These are phyloP conservation scores for Cadophora gregata DNA, from an alignment of 2,329 filamentous ascomycete genomes.

Conservation along the genomic window DNA sequence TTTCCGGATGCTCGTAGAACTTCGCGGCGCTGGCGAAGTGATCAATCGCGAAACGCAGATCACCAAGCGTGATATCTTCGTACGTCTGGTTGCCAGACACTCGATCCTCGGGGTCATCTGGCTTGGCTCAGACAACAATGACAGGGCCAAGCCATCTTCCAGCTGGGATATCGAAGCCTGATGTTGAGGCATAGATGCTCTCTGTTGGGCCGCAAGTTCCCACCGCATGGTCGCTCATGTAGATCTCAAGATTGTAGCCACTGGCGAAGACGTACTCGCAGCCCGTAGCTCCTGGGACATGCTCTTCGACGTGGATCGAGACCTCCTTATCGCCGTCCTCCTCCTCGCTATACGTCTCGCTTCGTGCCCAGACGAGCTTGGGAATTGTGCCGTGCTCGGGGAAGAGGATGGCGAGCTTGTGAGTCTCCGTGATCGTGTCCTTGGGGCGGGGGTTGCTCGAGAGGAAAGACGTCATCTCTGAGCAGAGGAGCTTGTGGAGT, in stretches of 20 bases:
- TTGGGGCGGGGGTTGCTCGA: neutral
- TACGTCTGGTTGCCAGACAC: no score
- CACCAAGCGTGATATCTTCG: conserved; percentile 1
- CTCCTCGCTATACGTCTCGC: neutral
- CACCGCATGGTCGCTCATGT: no score
- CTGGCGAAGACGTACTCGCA: neutral
- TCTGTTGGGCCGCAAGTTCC: no score
- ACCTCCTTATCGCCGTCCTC: neutral
- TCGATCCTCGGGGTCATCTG: no score
- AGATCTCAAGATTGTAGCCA: conserved; percentile 3
- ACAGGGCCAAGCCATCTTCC: neutral
- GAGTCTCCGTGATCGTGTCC: neutral
- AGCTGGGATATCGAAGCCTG: no score
- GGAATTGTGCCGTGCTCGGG: neutral
- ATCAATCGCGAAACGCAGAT: conserved; percentile 4
- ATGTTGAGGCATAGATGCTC: no score
- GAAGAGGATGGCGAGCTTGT: conserved; percentile 18
- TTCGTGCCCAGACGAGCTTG: conserved; percentile 9
- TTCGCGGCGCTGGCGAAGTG: neutral
- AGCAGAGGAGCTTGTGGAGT: conserved; percentile 24
- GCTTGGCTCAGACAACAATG: neutral
- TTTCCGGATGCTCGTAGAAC: conserved; percentile 12
- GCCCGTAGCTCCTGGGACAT: no score
- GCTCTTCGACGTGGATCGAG: no score
- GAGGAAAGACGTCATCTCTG: conserved; percentile 3